Evolutionary conservation across 2,329 filamentous ascomycete genomes (phyloP).

Genomic region (Orbilia oligospora): DNA sequence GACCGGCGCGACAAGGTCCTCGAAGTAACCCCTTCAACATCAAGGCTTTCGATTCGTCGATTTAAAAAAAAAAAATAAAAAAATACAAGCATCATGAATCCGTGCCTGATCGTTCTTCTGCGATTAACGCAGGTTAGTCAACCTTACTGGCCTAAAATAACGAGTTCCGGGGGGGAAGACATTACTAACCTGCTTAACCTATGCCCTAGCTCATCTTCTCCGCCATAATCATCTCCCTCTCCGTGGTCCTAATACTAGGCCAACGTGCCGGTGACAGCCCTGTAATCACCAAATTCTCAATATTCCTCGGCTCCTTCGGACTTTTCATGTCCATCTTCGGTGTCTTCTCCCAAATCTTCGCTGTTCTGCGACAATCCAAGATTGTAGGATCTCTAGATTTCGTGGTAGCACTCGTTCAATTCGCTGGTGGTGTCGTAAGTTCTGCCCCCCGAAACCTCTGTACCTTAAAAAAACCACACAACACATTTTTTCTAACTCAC

Average conservation of each 20-base stretch:
- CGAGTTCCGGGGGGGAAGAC: not conserved
- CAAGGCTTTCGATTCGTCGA: not conserved
- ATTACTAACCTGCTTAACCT: not conserved
- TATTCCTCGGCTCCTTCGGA: slow-evolving; percentile 40
- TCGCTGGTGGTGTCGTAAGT: slow-evolving; percentile 57
- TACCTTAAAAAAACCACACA: not conserved
- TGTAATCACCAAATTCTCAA: slow-evolving; percentile 49
- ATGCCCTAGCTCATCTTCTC: slow-evolving; percentile 47
- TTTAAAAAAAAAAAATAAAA: not conserved
- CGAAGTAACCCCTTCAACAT: not conserved
- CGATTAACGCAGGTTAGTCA: slow-evolving; percentile 45
- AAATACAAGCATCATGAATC: slow-evolving; percentile 55
- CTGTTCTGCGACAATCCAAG: slow-evolving; percentile 31
- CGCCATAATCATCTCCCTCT: slow-evolving; percentile 49
- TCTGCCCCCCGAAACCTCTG: not conserved
- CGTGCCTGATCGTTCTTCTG: slow-evolving; percentile 49
- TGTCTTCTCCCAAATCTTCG: slow-evolving; percentile 51
- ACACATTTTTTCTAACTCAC: slow-evolving; percentile 26
- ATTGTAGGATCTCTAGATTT: slow-evolving; percentile 41
- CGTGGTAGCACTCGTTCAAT: slow-evolving; percentile 35
- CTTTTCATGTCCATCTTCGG: slow-evolving; percentile 55
- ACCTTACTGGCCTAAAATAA: not conserved
- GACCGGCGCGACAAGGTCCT: slow-evolving; percentile 1
- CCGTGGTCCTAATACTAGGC: slow-evolving; percentile 46
- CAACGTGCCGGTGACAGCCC: slow-evolving; percentile 53